phyloP scores from a whole-genome alignment of 768 basidiomycete genomes.

The Leccinum broughii region DNA sequence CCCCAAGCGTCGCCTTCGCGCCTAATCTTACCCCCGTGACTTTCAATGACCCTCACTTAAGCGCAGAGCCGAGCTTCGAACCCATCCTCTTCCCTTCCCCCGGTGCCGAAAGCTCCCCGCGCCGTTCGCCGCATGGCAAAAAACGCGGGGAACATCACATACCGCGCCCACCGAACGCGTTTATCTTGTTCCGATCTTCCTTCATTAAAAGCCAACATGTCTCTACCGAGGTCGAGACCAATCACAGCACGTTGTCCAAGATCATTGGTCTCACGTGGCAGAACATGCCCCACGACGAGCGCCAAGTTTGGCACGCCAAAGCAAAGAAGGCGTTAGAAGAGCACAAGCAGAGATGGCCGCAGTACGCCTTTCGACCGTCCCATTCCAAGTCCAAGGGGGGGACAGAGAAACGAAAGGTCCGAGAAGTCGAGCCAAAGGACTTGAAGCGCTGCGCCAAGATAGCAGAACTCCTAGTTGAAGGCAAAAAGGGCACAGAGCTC shows the following conservation, averaged over 20 bases:
- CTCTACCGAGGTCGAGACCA: conserved; percentile 75
- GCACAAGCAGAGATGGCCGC: conserved; percentile 68
- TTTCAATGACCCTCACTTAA: conserved; percentile 47
- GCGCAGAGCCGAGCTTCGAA: conserved; percentile 40
- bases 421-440: conserved; percentile 49
- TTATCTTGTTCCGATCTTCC: conserved; percentile 83
- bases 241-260: conserved; percentile 81
- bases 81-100: conserved; percentile 61
- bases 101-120: conserved; percentile 34
- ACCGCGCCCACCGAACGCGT: conserved; percentile 82
- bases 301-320: conserved; percentile 74
- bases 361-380: conserved; percentile 63
- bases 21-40: conserved; percentile 59
- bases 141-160: conserved; percentile 77
- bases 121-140: conserved; percentile 57
- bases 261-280: conserved; percentile 86
- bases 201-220: conserved; percentile 81
- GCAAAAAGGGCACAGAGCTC: conserved; percentile 63
- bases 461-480: conserved; percentile 62
- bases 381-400: conserved; percentile 39
- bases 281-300: conserved; percentile 71
- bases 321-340: conserved; percentile 73
- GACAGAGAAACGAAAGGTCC: conserved; percentile 35
- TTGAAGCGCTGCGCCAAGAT: conserved; percentile 67
- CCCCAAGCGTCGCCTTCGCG: conserved; percentile 52